A percentile compares a stretch with the other conserved stretches of the same genome.
Evolutionary conservation across 371 early-diverging fungal genomes (phyloP).

Genomic region (Mucor racemosus): DNA sequence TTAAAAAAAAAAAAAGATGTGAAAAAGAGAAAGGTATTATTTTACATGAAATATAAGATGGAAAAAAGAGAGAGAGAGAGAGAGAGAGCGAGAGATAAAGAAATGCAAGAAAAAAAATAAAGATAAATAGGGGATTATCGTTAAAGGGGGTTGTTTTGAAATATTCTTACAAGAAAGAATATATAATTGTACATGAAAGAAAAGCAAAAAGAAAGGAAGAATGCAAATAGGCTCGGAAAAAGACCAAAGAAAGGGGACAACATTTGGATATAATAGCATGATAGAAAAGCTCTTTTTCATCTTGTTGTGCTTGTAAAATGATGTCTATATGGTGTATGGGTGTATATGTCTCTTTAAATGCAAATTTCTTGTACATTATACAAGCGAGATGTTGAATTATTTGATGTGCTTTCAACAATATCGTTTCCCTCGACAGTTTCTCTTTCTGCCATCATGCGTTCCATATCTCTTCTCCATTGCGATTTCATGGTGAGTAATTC

Average conservation of each 20-base stretch:
- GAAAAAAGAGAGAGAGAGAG: background rate
- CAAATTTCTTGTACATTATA: constrained; percentile 34
- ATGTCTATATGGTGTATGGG: background rate
- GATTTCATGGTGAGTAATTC: constrained; percentile 53
- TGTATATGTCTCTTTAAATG: constrained; percentile 10
- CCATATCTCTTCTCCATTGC: constrained; percentile 51
- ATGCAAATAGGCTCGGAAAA: background rate
- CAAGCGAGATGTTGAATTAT: constrained; percentile 12
- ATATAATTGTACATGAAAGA: constrained; percentile 1
- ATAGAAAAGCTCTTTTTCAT: background rate
- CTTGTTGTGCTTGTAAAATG: background rate
- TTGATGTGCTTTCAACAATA: constrained; percentile 4
- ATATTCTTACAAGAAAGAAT: constrained; percentile 2
- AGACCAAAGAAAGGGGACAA: background rate
- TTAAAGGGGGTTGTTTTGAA: constrained; percentile 6
- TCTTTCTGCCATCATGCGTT: constrained; percentile 44
- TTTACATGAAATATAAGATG: constrained; percentile 1
- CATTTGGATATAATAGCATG: constrained; percentile 5
- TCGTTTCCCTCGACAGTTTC: constrained; percentile 20
- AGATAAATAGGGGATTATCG: constrained; percentile 2
- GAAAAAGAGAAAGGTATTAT: constrained; percentile 7
- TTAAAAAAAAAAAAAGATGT: background rate
- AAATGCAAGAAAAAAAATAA: constrained; percentile 5
- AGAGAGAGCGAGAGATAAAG: background rate
- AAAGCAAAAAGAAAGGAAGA: background rate